phyloP scores from a whole-genome alignment of 768 basidiomycete genomes.

The Lentinula guzmanii region DNA sequence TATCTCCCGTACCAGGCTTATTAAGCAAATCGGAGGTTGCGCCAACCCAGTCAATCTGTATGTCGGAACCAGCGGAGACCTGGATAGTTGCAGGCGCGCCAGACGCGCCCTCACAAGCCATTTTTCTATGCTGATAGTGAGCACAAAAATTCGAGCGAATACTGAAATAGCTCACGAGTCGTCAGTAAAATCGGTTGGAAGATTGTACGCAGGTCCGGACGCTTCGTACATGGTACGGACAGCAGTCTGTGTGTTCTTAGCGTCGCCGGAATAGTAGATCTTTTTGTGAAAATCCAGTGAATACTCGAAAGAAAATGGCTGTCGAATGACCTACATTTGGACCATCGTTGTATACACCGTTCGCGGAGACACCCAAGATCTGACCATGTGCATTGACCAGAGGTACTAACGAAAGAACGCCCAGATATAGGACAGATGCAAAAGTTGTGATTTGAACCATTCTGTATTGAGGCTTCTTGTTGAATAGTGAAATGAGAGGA shows the following conservation, averaged over 20 bases:
- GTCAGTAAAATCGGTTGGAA: constrained; percentile 12
- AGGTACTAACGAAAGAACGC: neutral
- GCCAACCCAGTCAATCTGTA: constrained; percentile 15
- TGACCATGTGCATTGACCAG: constrained; percentile 15
- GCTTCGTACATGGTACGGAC: constrained; percentile 17
- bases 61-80: constrained; percentile 12
- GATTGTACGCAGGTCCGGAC: constrained; percentile 12
- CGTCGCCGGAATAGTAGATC: constrained; percentile 14
- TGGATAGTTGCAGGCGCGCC: constrained; percentile 13
- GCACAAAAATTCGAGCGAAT: neutral
- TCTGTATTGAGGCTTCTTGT: neutral
- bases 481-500: neutral
- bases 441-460: neutral
- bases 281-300: neutral
- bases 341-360: constrained; percentile 11
- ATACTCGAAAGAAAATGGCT: neutral
- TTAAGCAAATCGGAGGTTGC: constrained; percentile 15
- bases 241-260: constrained; percentile 13
- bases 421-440: neutral
- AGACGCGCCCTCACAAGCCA: constrained; percentile 17
- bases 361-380: constrained; percentile 10
- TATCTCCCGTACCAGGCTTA: constrained; percentile 13
- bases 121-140: constrained; percentile 8
- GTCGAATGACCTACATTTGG: constrained; percentile 11
- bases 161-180: constrained; percentile 10